phyloP scores from a whole-genome alignment of 2,329 filamentous ascomycete species.

The Lecanicillium sp. region DNA sequence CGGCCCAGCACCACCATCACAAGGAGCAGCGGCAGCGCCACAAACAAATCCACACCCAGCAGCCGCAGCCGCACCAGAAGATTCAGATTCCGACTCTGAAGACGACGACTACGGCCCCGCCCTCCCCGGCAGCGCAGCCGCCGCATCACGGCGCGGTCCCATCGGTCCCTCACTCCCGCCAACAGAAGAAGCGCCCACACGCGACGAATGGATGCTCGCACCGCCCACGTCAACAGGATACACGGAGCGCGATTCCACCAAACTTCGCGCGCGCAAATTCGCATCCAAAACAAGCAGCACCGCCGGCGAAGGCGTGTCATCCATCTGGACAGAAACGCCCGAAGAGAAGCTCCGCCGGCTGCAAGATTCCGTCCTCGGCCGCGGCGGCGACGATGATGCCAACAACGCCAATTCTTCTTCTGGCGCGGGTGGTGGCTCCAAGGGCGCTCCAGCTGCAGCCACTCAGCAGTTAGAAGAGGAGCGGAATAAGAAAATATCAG shows the following conservation, averaged over 20 bases:
- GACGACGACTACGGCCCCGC: constrained; percentile 53
- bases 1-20: constrained; percentile 30
- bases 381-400: constrained; percentile 34
- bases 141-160: constrained; percentile 36
- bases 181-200: constrained; percentile 37
- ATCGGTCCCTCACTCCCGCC: constrained; percentile 26
- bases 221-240: constrained; percentile 51
- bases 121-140: constrained; percentile 35
- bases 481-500: constrained; percentile 36
- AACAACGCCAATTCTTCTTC: too few species aligned
- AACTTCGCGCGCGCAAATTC: constrained; percentile 75
- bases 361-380: constrained; percentile 74
- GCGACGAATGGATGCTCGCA: constrained; percentile 80
- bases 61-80: constrained; percentile 16
- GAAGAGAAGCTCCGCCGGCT: constrained; percentile 77
- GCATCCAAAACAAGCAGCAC: constrained; percentile 48
- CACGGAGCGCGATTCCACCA: constrained; percentile 70
- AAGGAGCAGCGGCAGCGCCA: constrained; percentile 28
- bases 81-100: constrained; percentile 22
- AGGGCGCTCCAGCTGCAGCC: too few species aligned
- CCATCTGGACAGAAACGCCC: constrained; percentile 86
- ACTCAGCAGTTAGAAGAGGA: constrained; percentile 53
- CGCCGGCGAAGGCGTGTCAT: constrained; percentile 38
- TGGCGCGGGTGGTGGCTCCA: too few species aligned
- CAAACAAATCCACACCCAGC: constrained; percentile 24